Evolutionary conservation across 2,329 filamentous ascomycete species (phyloP).

Genomic region (Talaromyces piceae): DNA sequence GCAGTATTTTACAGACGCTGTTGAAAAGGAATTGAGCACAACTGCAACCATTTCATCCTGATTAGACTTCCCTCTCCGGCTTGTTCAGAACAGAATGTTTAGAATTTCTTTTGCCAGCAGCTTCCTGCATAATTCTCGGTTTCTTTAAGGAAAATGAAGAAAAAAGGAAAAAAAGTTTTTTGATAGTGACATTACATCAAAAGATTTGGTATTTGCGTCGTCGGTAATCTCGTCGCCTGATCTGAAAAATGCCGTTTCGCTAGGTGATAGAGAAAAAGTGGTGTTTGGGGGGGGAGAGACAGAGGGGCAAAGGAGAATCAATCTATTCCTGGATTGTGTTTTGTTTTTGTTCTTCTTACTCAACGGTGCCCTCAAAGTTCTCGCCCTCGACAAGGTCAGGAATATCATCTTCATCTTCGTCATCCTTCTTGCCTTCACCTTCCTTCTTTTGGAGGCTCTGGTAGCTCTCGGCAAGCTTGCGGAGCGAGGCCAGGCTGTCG

Average conservation of each 20-base stretch:
- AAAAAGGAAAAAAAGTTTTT: too few relatives aligned
- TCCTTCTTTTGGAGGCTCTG: constrained; percentile 97
- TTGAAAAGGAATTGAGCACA: neutral
- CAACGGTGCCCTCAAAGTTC: constrained; percentile 97
- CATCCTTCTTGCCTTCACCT: constrained; percentile 65
- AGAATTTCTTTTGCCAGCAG: constrained; percentile 1
- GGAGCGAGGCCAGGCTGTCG: constrained; percentile 92
- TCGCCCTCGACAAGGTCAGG: constrained; percentile 94
- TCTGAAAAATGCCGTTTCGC: neutral
- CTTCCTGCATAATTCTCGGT: neutral
- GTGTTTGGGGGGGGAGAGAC: neutral
- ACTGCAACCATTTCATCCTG: neutral
- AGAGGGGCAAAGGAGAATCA: neutral
- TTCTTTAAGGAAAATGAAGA: too few relatives aligned
- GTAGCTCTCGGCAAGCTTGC: constrained; percentile 98
- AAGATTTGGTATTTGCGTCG: constrained; percentile 1
- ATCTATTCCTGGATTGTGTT: too few relatives aligned
- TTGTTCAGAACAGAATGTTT: neutral
- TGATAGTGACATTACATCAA: constrained; percentile 2
- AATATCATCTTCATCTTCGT: constrained; percentile 79
- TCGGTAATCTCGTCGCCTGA: neutral
- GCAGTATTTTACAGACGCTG: neutral
- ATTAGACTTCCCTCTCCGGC: neutral
- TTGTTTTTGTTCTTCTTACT: constrained; percentile 57
- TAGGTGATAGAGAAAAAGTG: neutral